Evolutionary conservation across 768 basidiomycete genomes (phyloP).

Genomic region (Lactifluus subvellereus): DNA sequence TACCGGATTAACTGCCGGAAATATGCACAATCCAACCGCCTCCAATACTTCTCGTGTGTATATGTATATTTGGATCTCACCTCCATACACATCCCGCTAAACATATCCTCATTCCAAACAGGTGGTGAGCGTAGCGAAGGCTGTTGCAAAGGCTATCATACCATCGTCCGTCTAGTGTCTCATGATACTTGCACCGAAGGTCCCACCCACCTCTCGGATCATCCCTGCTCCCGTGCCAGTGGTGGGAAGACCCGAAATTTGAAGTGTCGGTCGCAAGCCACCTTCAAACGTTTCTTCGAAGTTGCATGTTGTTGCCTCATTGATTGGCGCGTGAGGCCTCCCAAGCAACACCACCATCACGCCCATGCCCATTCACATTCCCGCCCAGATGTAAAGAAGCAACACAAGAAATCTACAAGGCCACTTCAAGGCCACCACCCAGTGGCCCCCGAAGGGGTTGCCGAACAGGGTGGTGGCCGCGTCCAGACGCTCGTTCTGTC

Average conservation of each 20-base stretch:
- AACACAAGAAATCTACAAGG: neutral
- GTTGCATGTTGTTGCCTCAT: conserved; percentile 19
- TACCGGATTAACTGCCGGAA: neutral
- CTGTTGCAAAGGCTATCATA: neutral
- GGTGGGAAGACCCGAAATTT: neutral
- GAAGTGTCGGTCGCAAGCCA: conserved; percentile 2
- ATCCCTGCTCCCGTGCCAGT: neutral
- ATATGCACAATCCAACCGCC: neutral
- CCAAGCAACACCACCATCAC: neutral
- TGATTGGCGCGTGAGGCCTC: conserved; percentile 7
- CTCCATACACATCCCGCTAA: neutral
- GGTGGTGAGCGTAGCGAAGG: neutral
- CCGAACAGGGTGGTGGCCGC: conserved; percentile 6
- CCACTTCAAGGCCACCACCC: neutral
- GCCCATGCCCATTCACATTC: neutral
- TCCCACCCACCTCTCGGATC: neutral
- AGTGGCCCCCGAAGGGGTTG: neutral
- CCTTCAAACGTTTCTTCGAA: conserved; percentile 15
- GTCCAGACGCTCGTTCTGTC: neutral
- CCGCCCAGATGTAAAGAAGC: neutral
- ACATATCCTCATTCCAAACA: neutral
- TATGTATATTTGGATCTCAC: neutral
- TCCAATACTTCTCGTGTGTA: neutral
- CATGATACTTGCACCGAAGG: neutral
- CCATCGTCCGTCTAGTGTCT: neutral